These are phyloP conservation scores for Exutisphaerella laricina DNA, from an alignment of 2,329 filamentous ascomycete genomes.

Conservation along the genomic window DNA sequence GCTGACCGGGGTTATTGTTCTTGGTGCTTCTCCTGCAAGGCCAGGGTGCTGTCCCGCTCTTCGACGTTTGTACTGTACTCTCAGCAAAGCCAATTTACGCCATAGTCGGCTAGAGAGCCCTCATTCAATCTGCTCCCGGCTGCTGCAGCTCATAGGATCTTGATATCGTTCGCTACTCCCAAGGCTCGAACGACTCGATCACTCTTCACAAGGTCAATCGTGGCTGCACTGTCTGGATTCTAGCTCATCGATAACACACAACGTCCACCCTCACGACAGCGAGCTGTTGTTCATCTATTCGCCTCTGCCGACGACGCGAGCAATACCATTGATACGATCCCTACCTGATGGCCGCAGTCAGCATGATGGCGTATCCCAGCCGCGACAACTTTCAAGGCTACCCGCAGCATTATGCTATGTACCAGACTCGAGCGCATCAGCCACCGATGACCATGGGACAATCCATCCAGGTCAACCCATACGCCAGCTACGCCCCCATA, in stretches of 20 bases:
- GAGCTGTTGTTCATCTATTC: no score
- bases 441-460: conserved; percentile 15
- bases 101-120: conserved; percentile 19
- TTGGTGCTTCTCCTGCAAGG: conserved; percentile 19
- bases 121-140: conserved; percentile 12
- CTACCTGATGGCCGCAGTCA: conserved; percentile 26
- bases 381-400: conserved; percentile 26
- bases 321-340: neutral
- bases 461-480: conserved; percentile 20
- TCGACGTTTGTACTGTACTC: conserved; percentile 11
- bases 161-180: neutral
- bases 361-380: conserved; percentile 28
- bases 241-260: no score
- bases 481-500: conserved; percentile 15
- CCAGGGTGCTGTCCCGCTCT: conserved; percentile 13
- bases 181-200: no score
- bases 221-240: no score
- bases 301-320: neutral
- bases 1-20: conserved; percentile 20
- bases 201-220: no score
- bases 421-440: conserved; percentile 22
- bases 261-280: no score
- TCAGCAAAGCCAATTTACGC: conserved; percentile 21
- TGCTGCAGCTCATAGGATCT: neutral
- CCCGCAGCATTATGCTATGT: conserved; percentile 28